A percentile compares a stretch with the other conserved stretches of the same genome.
These are phyloP conservation scores for Hericium erinaceus DNA, from an alignment of 768 basidiomycete genomes.

Conservation along the genomic window DNA sequence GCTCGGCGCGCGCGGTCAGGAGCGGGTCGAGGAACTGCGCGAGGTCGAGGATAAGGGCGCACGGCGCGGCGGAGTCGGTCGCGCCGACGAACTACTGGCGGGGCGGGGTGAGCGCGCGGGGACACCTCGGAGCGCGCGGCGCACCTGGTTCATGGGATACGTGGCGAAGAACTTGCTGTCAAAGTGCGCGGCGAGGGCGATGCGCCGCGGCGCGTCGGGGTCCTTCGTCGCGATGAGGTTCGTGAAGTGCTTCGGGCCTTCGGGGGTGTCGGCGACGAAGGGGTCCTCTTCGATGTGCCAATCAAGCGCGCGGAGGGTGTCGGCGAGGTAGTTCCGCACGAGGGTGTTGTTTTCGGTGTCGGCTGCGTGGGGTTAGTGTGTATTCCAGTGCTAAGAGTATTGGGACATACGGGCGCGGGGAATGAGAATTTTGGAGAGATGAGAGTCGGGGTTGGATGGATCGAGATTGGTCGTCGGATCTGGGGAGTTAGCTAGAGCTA, in stretches of 20 bases:
- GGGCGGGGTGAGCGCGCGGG: not conserved
- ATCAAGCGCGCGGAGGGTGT: conserved; percentile 56
- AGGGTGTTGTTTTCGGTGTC: conserved; percentile 71
- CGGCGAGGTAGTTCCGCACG: conserved; percentile 76
- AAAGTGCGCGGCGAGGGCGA: conserved; percentile 87
- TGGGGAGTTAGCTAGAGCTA: conserved; percentile 38
- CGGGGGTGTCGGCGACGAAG: conserved; percentile 74
- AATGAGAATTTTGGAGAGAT: conserved; percentile 78
- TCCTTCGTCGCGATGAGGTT: conserved; percentile 96
- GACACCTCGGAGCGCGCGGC: conserved; percentile 9
- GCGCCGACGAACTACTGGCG: conserved; percentile 82
- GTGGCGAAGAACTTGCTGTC: conserved; percentile 83
- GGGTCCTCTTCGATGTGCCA: conserved; percentile 87
- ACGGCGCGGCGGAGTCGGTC: conserved; percentile 93
- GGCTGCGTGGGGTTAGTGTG: conserved; percentile 27
- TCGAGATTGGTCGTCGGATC: conserved; percentile 67
- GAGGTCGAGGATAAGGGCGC: conserved; percentile 88
- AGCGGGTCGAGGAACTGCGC: conserved; percentile 76
- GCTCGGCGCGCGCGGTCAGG: conserved; percentile 43
- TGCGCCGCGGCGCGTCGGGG: conserved; percentile 67
- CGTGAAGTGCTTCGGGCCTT: conserved; percentile 69
- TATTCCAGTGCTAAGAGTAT: conserved; percentile 5
- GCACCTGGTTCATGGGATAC: conserved; percentile 68
- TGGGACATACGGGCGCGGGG: conserved; percentile 62
- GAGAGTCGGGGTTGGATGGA: conserved; percentile 52